A percentile compares a stretch with the other conserved stretches of the same genome.
phyloP scores from a whole-genome alignment of 495 filamentous ascomycete genomes.

The Tricharina praecox region DNA sequence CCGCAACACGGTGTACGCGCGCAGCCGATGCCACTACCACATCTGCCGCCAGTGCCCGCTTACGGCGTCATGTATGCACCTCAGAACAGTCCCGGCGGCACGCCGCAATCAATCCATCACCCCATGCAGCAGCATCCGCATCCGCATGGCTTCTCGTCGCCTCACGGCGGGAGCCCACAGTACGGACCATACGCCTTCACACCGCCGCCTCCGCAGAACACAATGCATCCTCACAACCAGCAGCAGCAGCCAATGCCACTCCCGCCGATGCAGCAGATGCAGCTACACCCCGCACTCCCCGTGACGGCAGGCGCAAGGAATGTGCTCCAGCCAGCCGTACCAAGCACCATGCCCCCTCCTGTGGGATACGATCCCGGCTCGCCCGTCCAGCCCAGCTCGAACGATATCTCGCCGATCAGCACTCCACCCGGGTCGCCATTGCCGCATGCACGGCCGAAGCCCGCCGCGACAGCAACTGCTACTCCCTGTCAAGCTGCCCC shows the following conservation, averaged over 20 bases:
- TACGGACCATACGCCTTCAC: too few relatives aligned
- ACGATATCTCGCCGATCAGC: slow-evolving; percentile 26
- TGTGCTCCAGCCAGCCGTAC: slow-evolving; percentile 9
- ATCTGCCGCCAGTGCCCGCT: not conserved
- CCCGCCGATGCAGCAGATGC: not conserved
- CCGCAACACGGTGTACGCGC: not conserved
- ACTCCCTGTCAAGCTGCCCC: too few relatives aligned
- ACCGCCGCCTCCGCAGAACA: slow-evolving; percentile 5
- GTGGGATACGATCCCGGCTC: slow-evolving; percentile 15
- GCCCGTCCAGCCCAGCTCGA: slow-evolving; percentile 22
- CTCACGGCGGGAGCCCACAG: too few relatives aligned
- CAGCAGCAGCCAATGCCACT: slow-evolving; percentile 4
- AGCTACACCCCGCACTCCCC: not conserved
- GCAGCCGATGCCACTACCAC: not conserved
- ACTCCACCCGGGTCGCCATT: slow-evolving; percentile 21
- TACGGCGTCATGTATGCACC: not conserved
- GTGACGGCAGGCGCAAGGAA: not conserved
- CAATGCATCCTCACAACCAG: slow-evolving; percentile 1
- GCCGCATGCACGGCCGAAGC: not conserved
- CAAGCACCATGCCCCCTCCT: not conserved
- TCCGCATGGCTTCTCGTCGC: too few relatives aligned
- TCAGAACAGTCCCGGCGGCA: slow-evolving; percentile 1
- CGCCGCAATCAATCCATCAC: not conserved
- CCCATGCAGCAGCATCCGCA: slow-evolving; percentile 11
- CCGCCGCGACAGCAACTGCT: too few relatives aligned